phyloP scores from a whole-genome alignment of 352 stramenopile species.

The Phytophthora crassamura region DNA sequence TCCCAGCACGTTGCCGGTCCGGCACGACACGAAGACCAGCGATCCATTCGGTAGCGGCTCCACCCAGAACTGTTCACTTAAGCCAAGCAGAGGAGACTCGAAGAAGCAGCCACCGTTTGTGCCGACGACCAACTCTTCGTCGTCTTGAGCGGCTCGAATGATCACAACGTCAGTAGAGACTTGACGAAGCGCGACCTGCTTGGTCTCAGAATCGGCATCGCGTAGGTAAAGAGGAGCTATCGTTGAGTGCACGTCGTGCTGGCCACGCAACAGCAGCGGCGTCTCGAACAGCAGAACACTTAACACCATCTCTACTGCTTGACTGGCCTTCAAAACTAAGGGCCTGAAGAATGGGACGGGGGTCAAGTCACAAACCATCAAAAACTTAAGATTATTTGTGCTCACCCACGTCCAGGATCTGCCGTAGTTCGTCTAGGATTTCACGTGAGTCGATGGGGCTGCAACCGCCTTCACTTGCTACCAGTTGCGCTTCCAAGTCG shows the following conservation, averaged over 20 bases:
- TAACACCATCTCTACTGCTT: background rate
- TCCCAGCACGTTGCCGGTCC: constrained; percentile 29
- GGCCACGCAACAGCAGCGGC: constrained; percentile 18
- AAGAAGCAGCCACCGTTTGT: constrained; percentile 32
- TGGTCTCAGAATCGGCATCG: constrained; percentile 7
- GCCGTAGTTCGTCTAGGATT: constrained; percentile 17
- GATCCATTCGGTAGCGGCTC: constrained; percentile 20
- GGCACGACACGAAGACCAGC: constrained; percentile 25
- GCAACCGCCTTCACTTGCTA: background rate
- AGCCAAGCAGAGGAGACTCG: constrained; percentile 27
- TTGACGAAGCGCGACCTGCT: constrained; percentile 17
- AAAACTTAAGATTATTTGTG: background rate
- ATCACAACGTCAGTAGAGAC: constrained; percentile 6
- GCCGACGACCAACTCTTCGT: constrained; percentile 28
- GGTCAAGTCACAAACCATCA: constrained; percentile 1
- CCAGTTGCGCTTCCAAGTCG: background rate
- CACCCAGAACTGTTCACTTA: constrained; percentile 33
- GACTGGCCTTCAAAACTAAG: background rate
- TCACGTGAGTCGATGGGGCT: constrained; percentile 3
- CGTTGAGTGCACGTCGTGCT: background rate
- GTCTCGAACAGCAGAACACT: constrained; percentile 8
- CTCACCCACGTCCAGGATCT: constrained; percentile 15
- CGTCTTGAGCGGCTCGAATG: constrained; percentile 21
- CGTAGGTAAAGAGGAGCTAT: constrained; percentile 10
- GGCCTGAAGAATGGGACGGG: constrained; percentile 9